Conservation (phyloP, 257 asterid species). For the Primulina eburnea region DNA sequence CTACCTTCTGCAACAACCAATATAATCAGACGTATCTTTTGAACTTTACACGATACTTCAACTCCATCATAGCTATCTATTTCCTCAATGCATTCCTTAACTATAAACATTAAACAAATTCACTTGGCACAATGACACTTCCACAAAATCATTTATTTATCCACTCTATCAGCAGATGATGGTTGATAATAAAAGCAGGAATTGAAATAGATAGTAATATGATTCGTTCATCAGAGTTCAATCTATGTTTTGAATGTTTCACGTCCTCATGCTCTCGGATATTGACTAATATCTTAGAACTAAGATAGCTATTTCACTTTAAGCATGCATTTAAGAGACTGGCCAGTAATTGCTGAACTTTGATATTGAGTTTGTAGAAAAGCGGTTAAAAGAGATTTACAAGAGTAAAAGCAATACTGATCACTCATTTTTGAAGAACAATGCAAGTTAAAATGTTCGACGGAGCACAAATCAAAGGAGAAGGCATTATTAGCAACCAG, state of each 20-base stretch:
- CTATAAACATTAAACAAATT: background rate
- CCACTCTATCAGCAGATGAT: background rate
- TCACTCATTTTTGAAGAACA: background rate
- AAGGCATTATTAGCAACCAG: background rate
- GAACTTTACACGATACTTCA: background rate
- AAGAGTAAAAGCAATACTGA: background rate
- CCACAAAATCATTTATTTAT: background rate
- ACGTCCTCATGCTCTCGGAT: background rate
- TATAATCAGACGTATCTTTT: background rate
- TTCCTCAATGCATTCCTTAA: background rate
- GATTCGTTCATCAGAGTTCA: background rate
- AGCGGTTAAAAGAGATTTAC: background rate
- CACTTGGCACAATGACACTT: background rate
- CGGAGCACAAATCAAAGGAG: no score
- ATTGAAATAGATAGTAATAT: background rate
- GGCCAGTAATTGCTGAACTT: background rate
- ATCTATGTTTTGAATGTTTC: background rate
- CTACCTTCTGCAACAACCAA: constrained; percentile 1
- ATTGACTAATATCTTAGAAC: background rate
- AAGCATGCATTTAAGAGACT: background rate
- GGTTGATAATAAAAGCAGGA: background rate
- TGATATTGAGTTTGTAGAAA: background rate
- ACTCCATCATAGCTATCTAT: background rate
- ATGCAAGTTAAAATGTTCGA: background rate
- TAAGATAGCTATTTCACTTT: background rate